Percentiles rank a stretch among this genome's conserved stretches.
Evolutionary conservation across 305 asterid species (phyloP).

Genomic region (Salvia sclarea): DNA sequence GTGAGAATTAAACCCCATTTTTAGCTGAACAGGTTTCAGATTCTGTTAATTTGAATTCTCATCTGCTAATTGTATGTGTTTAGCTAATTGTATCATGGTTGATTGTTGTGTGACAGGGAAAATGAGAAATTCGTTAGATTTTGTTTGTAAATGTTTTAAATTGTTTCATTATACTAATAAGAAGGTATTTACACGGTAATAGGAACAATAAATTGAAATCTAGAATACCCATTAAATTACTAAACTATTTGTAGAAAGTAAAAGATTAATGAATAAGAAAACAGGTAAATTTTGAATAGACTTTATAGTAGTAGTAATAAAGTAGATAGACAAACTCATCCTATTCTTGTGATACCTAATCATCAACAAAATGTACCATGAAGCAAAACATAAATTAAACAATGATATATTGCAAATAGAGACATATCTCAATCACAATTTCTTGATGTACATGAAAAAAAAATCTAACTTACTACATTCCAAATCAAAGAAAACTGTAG

Average conservation of each 20-base stretch:
- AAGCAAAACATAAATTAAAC: not conserved
- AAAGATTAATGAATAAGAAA: no score
- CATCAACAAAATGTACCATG: not conserved
- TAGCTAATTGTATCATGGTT: not conserved
- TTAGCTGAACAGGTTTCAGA: not conserved
- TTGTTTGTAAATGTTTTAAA: no score
- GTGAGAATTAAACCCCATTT: constrained; percentile 24
- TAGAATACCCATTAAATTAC: no score
- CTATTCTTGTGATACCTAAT: not conserved
- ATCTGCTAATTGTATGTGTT: not conserved
- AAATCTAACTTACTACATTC: not conserved
- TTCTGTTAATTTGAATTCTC: not conserved
- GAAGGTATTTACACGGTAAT: no score
- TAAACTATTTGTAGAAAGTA: no score
- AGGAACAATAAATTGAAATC: no score
- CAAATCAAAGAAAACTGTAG: not conserved
- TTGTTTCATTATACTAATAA: not conserved
- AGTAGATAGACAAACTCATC: no score
- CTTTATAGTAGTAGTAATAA: no score
- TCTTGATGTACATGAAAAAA: constrained; percentile 16
- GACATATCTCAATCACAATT: not conserved
- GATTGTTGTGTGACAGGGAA: not conserved
- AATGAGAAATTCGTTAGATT: not conserved
- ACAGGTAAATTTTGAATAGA: not conserved
- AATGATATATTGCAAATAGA: not conserved